phyloP scores from a whole-genome alignment of 2,329 filamentous ascomycete species.

The Clathrospora elynae region DNA sequence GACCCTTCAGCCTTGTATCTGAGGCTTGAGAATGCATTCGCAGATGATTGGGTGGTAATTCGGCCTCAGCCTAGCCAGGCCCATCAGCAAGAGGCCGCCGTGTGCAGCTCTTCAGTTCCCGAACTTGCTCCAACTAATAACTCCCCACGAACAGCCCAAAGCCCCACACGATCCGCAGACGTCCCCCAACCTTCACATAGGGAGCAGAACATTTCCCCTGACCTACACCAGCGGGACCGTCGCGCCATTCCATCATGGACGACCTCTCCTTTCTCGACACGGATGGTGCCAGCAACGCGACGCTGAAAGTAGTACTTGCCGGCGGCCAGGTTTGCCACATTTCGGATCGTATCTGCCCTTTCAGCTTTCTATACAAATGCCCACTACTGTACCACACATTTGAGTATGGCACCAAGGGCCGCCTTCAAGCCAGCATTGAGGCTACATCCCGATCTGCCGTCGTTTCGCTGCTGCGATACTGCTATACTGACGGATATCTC shows the following conservation, averaged over 20 bases:
- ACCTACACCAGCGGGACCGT: too few relatives aligned
- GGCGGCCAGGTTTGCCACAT: slow-evolving; percentile 42
- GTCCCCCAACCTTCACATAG: neutral
- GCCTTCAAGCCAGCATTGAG: slow-evolving; percentile 47
- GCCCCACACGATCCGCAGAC: slow-evolving; percentile 10
- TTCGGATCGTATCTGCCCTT: slow-evolving; percentile 36
- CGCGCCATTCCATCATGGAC: too few relatives aligned
- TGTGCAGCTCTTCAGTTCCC: too few relatives aligned
- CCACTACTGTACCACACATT: slow-evolving; percentile 50
- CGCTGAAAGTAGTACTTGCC: slow-evolving; percentile 40
- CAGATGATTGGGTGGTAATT: slow-evolving; percentile 9
- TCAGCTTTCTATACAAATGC: slow-evolving; percentile 43
- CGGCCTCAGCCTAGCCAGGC: slow-evolving; percentile 3
- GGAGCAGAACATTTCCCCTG: too few relatives aligned
- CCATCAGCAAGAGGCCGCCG: slow-evolving; percentile 15
- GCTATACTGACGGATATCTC: slow-evolving; percentile 51
- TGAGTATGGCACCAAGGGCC: slow-evolving; percentile 40
- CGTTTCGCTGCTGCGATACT: slow-evolving; percentile 49
- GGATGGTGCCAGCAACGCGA: slow-evolving; percentile 28
- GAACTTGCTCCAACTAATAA: too few relatives aligned
- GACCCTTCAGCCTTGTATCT: slow-evolving; percentile 22
- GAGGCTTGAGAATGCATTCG: slow-evolving; percentile 16
- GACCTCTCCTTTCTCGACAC: slow-evolving; percentile 31
- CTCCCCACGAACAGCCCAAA: slow-evolving; percentile 15
- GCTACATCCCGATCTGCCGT: slow-evolving; percentile 41